A percentile compares a stretch with the other conserved stretches of the same genome.
Evolutionary conservation across 2,329 filamentous ascomycete genomes (phyloP).

Genomic region (Neonectria coccinea): DNA sequence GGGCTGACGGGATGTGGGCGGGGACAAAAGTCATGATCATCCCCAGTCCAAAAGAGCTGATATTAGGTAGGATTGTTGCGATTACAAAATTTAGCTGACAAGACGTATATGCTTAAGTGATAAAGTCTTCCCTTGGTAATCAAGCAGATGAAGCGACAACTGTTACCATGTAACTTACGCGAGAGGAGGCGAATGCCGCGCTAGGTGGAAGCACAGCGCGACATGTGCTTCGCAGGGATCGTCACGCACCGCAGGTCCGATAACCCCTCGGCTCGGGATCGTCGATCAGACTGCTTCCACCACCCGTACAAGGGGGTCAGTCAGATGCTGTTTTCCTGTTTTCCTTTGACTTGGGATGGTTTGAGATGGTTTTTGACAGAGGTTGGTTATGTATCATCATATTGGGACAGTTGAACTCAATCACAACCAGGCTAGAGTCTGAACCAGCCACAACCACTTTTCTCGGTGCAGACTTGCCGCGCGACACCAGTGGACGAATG

Average conservation of each 20-base stretch:
- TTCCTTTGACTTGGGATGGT: background rate
- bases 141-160: background rate
- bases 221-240: background rate
- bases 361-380: background rate
- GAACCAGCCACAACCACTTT: background rate
- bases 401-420: background rate
- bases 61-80: background rate
- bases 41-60: background rate
- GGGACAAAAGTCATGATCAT: background rate
- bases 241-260: background rate
- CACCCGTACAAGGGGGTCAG: background rate
- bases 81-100: background rate
- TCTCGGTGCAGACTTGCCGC: background rate
- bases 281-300: background rate
- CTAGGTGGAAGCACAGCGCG: background rate
- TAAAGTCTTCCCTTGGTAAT: background rate
- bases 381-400: background rate
- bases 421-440: background rate
- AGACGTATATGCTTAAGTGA: background rate
- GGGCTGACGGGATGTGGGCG: slow-evolving; percentile 3
- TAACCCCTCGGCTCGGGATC: background rate
- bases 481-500: background rate
- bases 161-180: too few relatives aligned
- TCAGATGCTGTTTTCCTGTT: background rate
- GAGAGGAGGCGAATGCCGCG: too few relatives aligned